These are phyloP conservation scores for Boletus huronensis DNA, from an alignment of 768 basidiomycete species.

Conservation along the genomic window DNA sequence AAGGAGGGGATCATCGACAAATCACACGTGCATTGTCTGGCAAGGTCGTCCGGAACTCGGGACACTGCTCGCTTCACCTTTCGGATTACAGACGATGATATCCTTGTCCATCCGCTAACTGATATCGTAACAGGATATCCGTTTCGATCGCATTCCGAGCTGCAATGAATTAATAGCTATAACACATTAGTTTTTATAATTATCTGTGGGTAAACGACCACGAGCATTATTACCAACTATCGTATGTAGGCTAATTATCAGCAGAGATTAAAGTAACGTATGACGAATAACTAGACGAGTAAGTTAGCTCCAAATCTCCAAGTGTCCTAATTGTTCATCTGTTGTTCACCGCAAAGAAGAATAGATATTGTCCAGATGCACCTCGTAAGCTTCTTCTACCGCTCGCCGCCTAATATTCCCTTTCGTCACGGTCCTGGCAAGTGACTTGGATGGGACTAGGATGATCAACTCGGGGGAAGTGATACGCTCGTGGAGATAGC, in stretches of 20 bases:
- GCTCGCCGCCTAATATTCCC: constrained; percentile 77
- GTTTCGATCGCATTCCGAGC: background rate
- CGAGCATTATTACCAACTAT: constrained; percentile 11
- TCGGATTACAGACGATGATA: constrained; percentile 21
- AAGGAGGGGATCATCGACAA: constrained; percentile 17
- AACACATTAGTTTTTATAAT: constrained; percentile 3
- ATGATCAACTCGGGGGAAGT: constrained; percentile 60
- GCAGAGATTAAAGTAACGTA: constrained; percentile 6
- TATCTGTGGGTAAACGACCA: background rate
- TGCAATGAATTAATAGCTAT: background rate
- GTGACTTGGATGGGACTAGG: constrained; percentile 58
- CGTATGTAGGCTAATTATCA: constrained; percentile 21
- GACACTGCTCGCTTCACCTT: constrained; percentile 20
- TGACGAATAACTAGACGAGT: constrained; percentile 11
- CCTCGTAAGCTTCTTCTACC: constrained; percentile 63
- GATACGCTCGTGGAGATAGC: constrained; percentile 80
- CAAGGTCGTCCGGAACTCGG: constrained; percentile 27
- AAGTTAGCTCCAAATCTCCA: constrained; percentile 14
- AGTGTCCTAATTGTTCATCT: background rate
- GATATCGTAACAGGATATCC: background rate
- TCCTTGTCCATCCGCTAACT: constrained; percentile 5
- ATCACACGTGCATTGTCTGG: constrained; percentile 27
- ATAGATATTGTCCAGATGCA: constrained; percentile 58
- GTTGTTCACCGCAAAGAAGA: constrained; percentile 21
- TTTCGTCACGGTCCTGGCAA: constrained; percentile 78